Evolutionary conservation across 768 basidiomycete species (phyloP).

Genomic region (Podaxis sp.): DNA sequence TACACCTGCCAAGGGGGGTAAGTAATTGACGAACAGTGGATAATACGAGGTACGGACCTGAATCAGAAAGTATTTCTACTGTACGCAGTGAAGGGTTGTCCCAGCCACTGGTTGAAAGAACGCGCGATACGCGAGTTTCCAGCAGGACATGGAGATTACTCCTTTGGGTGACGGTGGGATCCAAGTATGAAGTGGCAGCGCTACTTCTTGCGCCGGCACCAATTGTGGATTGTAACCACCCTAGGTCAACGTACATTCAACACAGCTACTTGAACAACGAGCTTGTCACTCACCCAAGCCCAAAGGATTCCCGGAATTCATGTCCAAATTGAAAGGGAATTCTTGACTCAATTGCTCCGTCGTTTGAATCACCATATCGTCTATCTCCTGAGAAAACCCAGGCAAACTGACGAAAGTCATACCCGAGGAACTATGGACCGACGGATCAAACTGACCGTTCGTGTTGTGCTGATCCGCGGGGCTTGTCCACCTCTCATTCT

Average conservation of each 20-base stretch:
- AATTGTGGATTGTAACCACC: constrained; percentile 21
- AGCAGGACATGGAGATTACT: constrained; percentile 26
- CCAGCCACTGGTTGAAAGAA: constrained; percentile 8
- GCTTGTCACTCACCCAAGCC: constrained; percentile 31
- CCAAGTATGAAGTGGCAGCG: constrained; percentile 22
- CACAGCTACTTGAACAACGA: constrained; percentile 4
- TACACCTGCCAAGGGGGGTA: background rate
- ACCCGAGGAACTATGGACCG: constrained; percentile 25
- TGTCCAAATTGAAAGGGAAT: constrained; percentile 37
- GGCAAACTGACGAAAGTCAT: constrained; percentile 23
- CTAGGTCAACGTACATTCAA: constrained; percentile 11
- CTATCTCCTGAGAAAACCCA: constrained; percentile 22
- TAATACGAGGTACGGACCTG: constrained; percentile 1
- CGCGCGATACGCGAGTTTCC: constrained; percentile 21
- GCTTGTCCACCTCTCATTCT: constrained; percentile 22
- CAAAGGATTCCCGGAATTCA: constrained; percentile 35
- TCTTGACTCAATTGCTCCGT: constrained; percentile 27
- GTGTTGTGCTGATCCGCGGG: constrained; percentile 29
- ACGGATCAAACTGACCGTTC: constrained; percentile 27
- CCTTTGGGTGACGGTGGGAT: constrained; percentile 16
- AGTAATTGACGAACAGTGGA: background rate
- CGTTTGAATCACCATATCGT: constrained; percentile 29
- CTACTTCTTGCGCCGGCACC: constrained; percentile 20
- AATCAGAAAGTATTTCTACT: constrained; percentile 10
- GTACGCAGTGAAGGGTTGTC: background rate